Percentiles rank a stretch among this genome's conserved stretches.
Evolutionary conservation across 176 grass and related monocot species (phyloP).

Genomic region (Triticum timopheevii): DNA sequence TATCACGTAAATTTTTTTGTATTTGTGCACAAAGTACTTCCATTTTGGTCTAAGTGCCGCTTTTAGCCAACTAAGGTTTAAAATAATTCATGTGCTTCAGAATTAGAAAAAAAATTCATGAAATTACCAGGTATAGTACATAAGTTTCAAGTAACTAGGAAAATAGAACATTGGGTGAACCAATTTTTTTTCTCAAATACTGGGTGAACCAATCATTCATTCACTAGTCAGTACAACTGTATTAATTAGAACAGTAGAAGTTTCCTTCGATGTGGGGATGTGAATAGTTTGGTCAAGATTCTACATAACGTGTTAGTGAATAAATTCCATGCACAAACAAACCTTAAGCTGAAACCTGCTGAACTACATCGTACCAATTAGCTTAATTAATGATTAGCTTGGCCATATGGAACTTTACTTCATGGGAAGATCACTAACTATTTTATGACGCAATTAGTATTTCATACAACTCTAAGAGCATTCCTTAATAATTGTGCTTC

Average conservation of each 20-base stretch:
- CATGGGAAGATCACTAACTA: not conserved
- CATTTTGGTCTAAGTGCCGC: not conserved
- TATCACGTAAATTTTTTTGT: not conserved
- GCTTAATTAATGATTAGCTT: too few relatives aligned
- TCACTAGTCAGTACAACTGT: not conserved
- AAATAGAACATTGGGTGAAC: too few relatives aligned
- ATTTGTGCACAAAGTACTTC: too few relatives aligned
- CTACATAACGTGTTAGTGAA: not conserved
- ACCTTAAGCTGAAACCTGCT: not conserved
- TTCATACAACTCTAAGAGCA: not conserved
- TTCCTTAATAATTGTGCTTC: not conserved
- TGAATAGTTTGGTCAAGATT: conserved; percentile 13
- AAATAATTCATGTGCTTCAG: too few relatives aligned
- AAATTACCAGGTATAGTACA: not conserved
- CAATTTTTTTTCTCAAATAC: too few relatives aligned
- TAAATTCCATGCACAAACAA: not conserved
- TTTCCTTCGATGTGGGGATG: not conserved
- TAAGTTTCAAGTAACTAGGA: too few relatives aligned
- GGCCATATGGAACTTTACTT: not conserved
- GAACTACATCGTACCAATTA: not conserved
- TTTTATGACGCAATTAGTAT: not conserved
- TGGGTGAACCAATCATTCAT: not conserved
- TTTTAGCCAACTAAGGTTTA: not conserved
- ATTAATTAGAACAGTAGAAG: not conserved
- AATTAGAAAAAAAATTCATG: not conserved